Evolutionary conservation across 192 early-diverging fungal genomes (phyloP), one percentile per base, ranked within the genome.

Genomic region (Coemansia sp.): DNA sequence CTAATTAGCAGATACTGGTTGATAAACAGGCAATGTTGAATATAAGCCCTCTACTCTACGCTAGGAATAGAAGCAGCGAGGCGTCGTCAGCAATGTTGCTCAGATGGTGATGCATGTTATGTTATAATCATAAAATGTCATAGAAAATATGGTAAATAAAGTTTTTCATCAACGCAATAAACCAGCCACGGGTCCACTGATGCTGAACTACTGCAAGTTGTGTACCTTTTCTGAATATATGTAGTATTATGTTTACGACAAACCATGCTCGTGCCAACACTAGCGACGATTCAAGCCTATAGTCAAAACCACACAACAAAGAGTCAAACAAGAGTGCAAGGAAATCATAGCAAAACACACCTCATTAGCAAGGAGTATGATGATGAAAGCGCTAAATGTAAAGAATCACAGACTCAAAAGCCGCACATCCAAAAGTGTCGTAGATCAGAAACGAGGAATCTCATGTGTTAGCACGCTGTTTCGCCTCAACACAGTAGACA

Each of bases 361-460:
- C 26, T 54, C 26, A 54, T 19, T 54, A 54, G 13, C 8, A 54
- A 22, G 7, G 15, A 19, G 8, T 32, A 32, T 32, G 32, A 4
- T 4, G 4, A 32, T 32, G 2, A 1, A 32, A 32, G 32, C 32
- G 32, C 2, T 32, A 32, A 32, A 32, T 32, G 32, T 32, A 32
- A 32, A 32, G 4, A 32, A 32, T 4, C 32, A 32, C 32, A 32
- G 0, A 32, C 32, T 32, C 32, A 32, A 32, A 32, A 32, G 32
- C 32, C 32, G 32, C 32, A 32, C 32, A 32, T 32, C 32, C 26
- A 54, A 22, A 54, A 1, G 51, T 15, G 22, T 54, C 37, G 63
- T 40, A 71, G 74, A 76, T 81, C 78, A 81, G 73, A 81, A 81
- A 81, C 73, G 78, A 81, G 78, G 78, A 81, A 81, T 75, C 76